Percentiles rank a stretch among this genome's conserved stretches.
These are phyloP conservation scores for Globisporangium viniferum DNA, from an alignment of 352 stramenopile species.

Conservation along the genomic window DNA sequence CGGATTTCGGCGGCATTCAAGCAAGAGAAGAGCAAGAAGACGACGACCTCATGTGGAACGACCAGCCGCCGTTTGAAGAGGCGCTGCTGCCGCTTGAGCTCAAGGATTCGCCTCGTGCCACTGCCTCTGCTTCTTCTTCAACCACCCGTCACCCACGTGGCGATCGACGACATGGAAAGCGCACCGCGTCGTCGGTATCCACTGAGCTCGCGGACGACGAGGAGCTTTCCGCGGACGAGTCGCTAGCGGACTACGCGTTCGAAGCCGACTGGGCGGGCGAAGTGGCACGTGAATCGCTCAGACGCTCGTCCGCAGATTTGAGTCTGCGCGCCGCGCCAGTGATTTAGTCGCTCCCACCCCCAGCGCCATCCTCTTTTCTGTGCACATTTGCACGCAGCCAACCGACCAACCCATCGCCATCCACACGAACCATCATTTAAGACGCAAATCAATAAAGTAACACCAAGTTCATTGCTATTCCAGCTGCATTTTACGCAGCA, in stretches of 20 bases:
- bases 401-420: neutral
- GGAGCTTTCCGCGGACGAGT: conserved; percentile 30
- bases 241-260: conserved; percentile 69
- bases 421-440: neutral
- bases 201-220: conserved; percentile 17
- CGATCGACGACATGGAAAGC: conserved; percentile 7
- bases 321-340: conserved; percentile 2
- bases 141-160: neutral
- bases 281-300: conserved; percentile 5
- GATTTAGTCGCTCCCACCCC: neutral
- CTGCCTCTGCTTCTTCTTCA: neutral
- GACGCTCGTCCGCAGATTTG: conserved; percentile 1
- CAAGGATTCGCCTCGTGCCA: conserved; percentile 26
- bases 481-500: neutral
- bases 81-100: conserved; percentile 49
- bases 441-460: conserved; percentile 6
- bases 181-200: conserved; percentile 13
- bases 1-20: neutral
- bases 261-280: conserved; percentile 74
- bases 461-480: neutral
- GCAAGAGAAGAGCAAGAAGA: neutral
- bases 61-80: neutral
- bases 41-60: neutral
- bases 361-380: neutral
- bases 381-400: neutral